Evolutionary conservation across 139 green algal genomes (phyloP), one percentile per base, ranked within the genome.

Genomic region (Monoraphidium neglectum): DNA sequence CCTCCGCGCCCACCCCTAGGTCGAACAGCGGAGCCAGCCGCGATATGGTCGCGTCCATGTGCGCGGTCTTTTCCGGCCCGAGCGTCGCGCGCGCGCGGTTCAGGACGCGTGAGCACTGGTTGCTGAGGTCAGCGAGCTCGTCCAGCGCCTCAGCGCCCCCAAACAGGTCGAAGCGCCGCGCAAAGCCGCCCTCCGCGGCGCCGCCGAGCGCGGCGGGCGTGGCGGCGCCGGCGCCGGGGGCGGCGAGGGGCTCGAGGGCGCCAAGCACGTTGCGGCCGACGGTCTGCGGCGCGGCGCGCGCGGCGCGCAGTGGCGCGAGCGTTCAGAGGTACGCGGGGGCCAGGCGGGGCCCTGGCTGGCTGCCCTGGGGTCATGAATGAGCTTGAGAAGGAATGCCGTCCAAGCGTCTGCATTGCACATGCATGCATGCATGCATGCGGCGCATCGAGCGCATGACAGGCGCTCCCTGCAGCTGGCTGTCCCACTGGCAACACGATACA

Each of bases 121-220:
- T 89, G 65, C 74, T 67, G 6, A 89, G 71, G 4, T 71, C 36
- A 49, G 73, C 76, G 37, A 86, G 46, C 56, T 89, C 84, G 23
- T 86, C 80, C n/a, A 67, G 63, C 54, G 84, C 79, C 75, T 83
- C 70, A 32, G 57, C 73, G 67, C 73, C 81, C 26, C 83, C 83
- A 57, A 83, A 85, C 64, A 84, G 78, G 68, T 81, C 75, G 62
- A 87, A 79, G 61, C 76, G 77, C 68, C 76, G 70, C 36, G 83
- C 70, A 35, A 79, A 82, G 49, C 49, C 76, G 59, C 47, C 53
- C 3, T 26, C 67, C 66, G 21, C 56, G 26, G 53, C 47, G 13
- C 40, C 8, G 15, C 10, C 13, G 26, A 21, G 46, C 40, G 24
- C 35, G 37, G 30, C 63, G 30, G 33, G 47, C 24, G 57, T 16